Percentiles rank a stretch among this genome's conserved stretches.
Evolutionary conservation across 2,329 filamentous ascomycete species (phyloP).

Genomic region (Neonectria hederae): DNA sequence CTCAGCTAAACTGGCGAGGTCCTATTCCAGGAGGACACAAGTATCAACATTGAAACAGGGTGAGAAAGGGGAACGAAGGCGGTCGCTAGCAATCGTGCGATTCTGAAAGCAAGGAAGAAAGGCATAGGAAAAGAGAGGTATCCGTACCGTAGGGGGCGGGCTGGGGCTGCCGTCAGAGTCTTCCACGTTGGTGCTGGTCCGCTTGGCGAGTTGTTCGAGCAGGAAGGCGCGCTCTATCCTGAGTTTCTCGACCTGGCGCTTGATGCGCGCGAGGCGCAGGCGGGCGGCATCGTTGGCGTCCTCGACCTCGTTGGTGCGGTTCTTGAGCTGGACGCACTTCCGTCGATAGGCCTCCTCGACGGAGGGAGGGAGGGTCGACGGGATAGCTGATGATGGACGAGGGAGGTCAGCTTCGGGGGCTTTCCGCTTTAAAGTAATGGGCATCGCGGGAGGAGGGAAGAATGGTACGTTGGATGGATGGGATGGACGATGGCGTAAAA

Average conservation of each 20-base stretch:
- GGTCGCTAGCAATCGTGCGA: conserved; percentile 26
- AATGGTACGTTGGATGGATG: conserved; percentile 3
- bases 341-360: conserved; percentile 95
- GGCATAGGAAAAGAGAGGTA: conserved; percentile 16
- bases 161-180: conserved; percentile 83
- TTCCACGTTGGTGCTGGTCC: conserved; percentile 78
- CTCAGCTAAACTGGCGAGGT: conserved; percentile 46
- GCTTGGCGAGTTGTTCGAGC: conserved; percentile 76
- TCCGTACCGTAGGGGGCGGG: conserved; percentile 78
- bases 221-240: conserved; percentile 84
- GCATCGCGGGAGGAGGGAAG: conserved; percentile 39
- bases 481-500: neutral
- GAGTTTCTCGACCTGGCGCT: conserved; percentile 90
- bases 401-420: conserved; percentile 49
- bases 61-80: conserved; percentile 24
- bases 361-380: conserved; percentile 78
- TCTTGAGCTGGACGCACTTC: conserved; percentile 95
- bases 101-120: conserved; percentile 29
- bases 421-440: conserved; percentile 48
- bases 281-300: conserved; percentile 87
- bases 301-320: conserved; percentile 90
- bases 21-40: conserved; percentile 47
- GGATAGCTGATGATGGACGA: conserved; percentile 55
- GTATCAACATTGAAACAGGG: conserved; percentile 47
- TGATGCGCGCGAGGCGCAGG: conserved; percentile 79